Conservation (phyloP, 2,329 filamentous ascomycete species). For the Epichloe festucae region DNA sequence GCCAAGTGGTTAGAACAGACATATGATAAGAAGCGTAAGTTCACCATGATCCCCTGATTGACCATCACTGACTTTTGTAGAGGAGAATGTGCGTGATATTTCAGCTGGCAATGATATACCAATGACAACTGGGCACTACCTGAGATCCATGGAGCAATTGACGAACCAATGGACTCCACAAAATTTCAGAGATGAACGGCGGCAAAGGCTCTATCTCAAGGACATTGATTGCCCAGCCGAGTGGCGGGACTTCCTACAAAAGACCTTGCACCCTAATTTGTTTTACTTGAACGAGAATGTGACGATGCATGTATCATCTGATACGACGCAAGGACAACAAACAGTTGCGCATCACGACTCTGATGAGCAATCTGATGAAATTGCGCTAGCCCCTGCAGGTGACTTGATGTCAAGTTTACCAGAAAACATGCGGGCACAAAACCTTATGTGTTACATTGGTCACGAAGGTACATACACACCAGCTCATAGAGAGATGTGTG, state of each 20-base stretch:
- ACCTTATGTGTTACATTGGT: conserved; percentile 96
- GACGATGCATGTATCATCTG: conserved; percentile 18
- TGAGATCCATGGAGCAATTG: conserved; percentile 74
- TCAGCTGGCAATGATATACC: conserved; percentile 59
- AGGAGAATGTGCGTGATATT: conserved; percentile 77
- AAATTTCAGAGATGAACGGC: conserved; percentile 65
- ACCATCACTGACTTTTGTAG: conserved; percentile 30
- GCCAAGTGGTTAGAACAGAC: conserved; percentile 67
- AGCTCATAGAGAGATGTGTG: conserved; percentile 94
- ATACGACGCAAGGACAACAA: neutral
- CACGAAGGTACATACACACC: conserved; percentile 97
- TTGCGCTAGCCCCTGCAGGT: conserved; percentile 58
- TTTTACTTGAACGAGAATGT: conserved; percentile 85
- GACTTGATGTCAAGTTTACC: conserved; percentile 93
- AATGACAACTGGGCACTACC: conserved; percentile 80
- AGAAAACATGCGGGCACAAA: conserved; percentile 77
- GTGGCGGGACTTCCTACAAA: conserved; percentile 71
- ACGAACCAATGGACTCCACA: conserved; percentile 66
- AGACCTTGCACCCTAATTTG: conserved; percentile 65
- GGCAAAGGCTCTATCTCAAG: conserved; percentile 87
- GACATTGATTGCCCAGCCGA: conserved; percentile 89
- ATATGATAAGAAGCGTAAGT: conserved; percentile 64
- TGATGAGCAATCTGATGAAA: conserved; percentile 33
- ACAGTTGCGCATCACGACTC: conserved; percentile 22
- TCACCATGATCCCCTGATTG: neutral